Base-by-base conservation (phyloP, 2,329 filamentous ascomycete species). In the Rugonectria rugulosa region DNA sequence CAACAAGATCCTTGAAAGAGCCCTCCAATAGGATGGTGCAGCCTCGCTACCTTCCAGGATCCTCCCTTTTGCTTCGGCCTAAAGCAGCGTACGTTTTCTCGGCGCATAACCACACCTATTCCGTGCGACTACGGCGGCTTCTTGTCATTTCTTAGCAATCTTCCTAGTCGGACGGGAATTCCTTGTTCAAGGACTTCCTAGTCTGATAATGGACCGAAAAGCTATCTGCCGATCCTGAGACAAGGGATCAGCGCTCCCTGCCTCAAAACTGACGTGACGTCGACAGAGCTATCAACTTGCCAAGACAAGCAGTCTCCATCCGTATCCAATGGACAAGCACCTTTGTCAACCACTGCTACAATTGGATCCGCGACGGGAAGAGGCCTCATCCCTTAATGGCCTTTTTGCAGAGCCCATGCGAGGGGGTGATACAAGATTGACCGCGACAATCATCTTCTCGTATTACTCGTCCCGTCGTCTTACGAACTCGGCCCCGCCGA, bases 161-260 rank as follows among this genome's bases (percentile, higher is more conserved):
- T n/a, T n/a, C 40, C 15, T 27, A 38, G 34, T 32, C 11, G 29
- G n/a, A 29, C 42, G 36, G 20, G 29, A 26, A 48, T 56, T 34
- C n/a, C n/a, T 43, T 19, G 38, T 45, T 26, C 50, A 36, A 48
- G 44, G 29, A 32, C 37, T 21, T 26, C n/a, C 41, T 51, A 50
- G 38, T 46, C 34, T 45, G 34, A 41, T 53, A 19, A 42, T 37
- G 38, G 37, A 29, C 24, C 36, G 51, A 53, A 45, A 40, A 23
- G 32, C 20, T 57, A 54, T 50, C 32, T 41, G 41, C 52, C 58
- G 46, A 59, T 58, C 56, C 56, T 53, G 27, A 56, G 59, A 56
- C 56, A 45, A 27, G 38, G 23, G 55, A 60, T 61, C 56, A 44
- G 45, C 56, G 21, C 20, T 55, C 51, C 29, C 27, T 36, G 43